Conservation (phyloP, 768 basidiomycete genomes). For the Boletales sp. region DNA sequence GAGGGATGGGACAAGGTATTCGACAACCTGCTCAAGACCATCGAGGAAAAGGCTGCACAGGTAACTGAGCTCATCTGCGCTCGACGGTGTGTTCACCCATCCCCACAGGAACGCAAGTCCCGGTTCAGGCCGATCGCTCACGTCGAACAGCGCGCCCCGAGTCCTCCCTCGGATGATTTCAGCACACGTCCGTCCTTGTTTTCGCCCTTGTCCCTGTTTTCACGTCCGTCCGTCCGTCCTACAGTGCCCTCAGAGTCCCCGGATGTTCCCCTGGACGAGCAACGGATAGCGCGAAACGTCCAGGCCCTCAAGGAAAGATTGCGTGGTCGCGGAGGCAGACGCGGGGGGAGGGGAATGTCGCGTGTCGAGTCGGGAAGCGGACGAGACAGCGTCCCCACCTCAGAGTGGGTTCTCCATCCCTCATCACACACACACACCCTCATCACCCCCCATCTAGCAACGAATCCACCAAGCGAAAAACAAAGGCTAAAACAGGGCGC, state of each 20-base stretch:
- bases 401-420: slow-evolving; percentile 55
- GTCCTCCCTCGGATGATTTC: slow-evolving; percentile 53
- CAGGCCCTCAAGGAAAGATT: slow-evolving; percentile 84
- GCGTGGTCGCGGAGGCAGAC: slow-evolving; percentile 67
- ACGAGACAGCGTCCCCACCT: slow-evolving; percentile 57
- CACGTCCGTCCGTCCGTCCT: neutral
- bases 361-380: slow-evolving; percentile 53
- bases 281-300: slow-evolving; percentile 90
- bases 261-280: slow-evolving; percentile 66
- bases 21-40: slow-evolving; percentile 65
- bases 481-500: slow-evolving; percentile 69
- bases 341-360: slow-evolving; percentile 46
- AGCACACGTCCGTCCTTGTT: slow-evolving; percentile 46
- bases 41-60: slow-evolving; percentile 74
- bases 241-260: slow-evolving; percentile 47
- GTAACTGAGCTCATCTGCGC: slow-evolving; percentile 33
- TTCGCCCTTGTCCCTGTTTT: neutral
- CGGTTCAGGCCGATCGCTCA: slow-evolving; percentile 46
- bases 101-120: slow-evolving; percentile 66
- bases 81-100: neutral
- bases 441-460: slow-evolving; percentile 50
- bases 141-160: slow-evolving; percentile 35
- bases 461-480: slow-evolving; percentile 55
- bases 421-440: neutral
- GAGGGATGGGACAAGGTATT: slow-evolving; percentile 82